A percentile compares a stretch with the other conserved stretches of the same genome.
These are phyloP conservation scores for Penicillium sp. DNA, from an alignment of 2,329 filamentous ascomycete species.

Conservation along the genomic window DNA sequence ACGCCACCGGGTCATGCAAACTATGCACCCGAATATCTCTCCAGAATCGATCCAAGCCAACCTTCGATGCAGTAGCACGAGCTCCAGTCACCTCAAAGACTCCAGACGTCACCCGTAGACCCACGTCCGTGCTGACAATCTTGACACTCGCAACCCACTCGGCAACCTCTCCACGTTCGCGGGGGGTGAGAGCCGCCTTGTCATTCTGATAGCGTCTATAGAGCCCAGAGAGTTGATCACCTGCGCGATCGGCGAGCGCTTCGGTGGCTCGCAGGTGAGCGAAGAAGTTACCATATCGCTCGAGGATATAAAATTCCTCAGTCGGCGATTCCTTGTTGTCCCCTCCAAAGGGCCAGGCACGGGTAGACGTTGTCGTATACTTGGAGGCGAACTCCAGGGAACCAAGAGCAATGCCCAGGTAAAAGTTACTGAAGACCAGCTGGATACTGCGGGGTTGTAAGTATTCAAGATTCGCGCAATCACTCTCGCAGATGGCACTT, in stretches of 20 bases:
- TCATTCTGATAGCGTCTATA: slow-evolving; percentile 47
- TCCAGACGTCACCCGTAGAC: slow-evolving; percentile 59
- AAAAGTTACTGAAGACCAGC: slow-evolving; percentile 67
- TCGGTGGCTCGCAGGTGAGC: slow-evolving; percentile 63
- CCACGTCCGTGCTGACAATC: slow-evolving; percentile 63
- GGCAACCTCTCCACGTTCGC: slow-evolving; percentile 60
- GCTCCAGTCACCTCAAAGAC: slow-evolving; percentile 67
- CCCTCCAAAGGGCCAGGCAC: slow-evolving; percentile 65
- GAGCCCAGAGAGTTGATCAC: slow-evolving; percentile 49
- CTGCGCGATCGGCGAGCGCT: slow-evolving; percentile 60
- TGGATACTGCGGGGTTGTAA: slow-evolving; percentile 52
- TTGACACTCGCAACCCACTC: slow-evolving; percentile 66
- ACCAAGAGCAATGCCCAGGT: slow-evolving; percentile 63
- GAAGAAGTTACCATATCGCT: slow-evolving; percentile 64
- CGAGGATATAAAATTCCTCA: slow-evolving; percentile 67
- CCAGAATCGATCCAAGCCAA: slow-evolving; percentile 67
- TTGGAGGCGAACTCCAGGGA: slow-evolving; percentile 56
- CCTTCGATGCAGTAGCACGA: slow-evolving; percentile 58
- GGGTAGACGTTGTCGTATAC: slow-evolving; percentile 59
- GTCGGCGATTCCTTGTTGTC: slow-evolving; percentile 61
- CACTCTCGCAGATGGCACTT: slow-evolving; percentile 16
- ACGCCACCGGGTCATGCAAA: slow-evolving; percentile 67
- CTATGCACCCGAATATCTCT: slow-evolving; percentile 66
- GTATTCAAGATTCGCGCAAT: not conserved
- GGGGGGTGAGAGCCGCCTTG: slow-evolving; percentile 49